Percentiles rank a stretch among this genome's conserved stretches.
These are phyloP conservation scores for Lasiodiplodia theobromae DNA, from an alignment of 2,329 filamentous ascomycete species.

Conservation along the genomic window DNA sequence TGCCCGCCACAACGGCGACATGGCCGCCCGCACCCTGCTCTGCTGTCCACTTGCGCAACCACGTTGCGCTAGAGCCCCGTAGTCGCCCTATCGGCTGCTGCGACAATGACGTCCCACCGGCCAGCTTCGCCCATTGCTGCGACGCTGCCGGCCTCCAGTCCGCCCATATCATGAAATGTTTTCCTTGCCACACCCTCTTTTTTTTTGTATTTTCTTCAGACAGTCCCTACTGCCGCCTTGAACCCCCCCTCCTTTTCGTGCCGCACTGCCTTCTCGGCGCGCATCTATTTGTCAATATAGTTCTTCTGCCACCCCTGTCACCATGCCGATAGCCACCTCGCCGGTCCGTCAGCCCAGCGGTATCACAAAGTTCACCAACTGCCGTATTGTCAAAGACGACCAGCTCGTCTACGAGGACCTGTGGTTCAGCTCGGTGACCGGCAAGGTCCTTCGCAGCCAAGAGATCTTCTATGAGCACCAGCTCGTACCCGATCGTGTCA, in stretches of 20 bases:
- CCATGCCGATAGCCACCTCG: slow-evolving; percentile 47
- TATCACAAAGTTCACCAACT: slow-evolving; percentile 91
- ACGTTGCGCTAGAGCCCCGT: slow-evolving; percentile 25
- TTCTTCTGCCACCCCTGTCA: slow-evolving; percentile 8
- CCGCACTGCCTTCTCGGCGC: slow-evolving; percentile 2
- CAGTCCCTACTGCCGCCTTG: background rate
- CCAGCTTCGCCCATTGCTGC: slow-evolving; percentile 16
- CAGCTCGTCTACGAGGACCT: slow-evolving; percentile 77
- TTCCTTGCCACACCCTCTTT: slow-evolving; percentile 16
- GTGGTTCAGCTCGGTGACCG: slow-evolving; percentile 84
- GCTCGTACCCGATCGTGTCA: slow-evolving; percentile 72
- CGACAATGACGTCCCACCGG: slow-evolving; percentile 24
- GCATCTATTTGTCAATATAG: background rate
- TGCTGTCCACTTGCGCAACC: slow-evolving; percentile 9
- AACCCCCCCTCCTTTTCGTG: background rate
- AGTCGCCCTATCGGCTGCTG: slow-evolving; percentile 17
- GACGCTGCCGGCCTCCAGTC: slow-evolving; percentile 16
- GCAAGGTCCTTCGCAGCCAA: slow-evolving; percentile 79
- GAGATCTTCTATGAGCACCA: slow-evolving; percentile 72
- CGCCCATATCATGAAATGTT: slow-evolving; percentile 8
- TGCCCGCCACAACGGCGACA: slow-evolving; percentile 20
- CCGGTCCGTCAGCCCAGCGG: slow-evolving; percentile 41
- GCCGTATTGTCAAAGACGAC: slow-evolving; percentile 74
- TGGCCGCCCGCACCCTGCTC: slow-evolving; percentile 2
- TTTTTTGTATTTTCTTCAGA: slow-evolving; percentile 16